Evolutionary conservation across 1,139 yeast genomes (phyloP), one percentile per base, ranked within the genome.

Genomic region (Scheffersomyces segobiensis): DNA sequence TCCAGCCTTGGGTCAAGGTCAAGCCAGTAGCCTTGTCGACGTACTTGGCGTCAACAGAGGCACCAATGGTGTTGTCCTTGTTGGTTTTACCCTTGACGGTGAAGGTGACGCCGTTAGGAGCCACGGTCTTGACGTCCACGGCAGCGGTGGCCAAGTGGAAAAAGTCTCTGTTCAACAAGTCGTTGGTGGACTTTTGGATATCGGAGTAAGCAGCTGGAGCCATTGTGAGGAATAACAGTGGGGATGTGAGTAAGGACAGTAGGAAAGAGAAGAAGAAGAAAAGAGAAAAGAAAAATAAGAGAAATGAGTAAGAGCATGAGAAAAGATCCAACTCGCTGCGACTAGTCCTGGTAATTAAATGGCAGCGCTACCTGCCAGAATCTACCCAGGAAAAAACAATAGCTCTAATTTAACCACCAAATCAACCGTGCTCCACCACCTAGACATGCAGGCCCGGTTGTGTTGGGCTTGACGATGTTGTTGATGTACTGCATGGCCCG

Each of bases 1-100:
- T 89, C 98, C 98, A 93, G 72, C 97, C 97, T 83, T 95, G 98
- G 68, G 97, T 92, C 73, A 95, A 82, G 67, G 98, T 88, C 74
- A 95, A 84, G 65, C 98, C 98, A 65, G 96, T 84, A 64, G 93
- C 85, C 85, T 93, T 93, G 87, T 96, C 99, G 64, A 91, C 81
- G 84, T 89, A 91, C 84, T 91, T 92, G 71, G 97, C 91, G 80
- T 95, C 98, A 62, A 95, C 82, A 72, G 91, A 87, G 69, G 97
- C 97, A 65, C 93, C 87, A 70, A 96, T 87, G 70, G 95, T 82
- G 74, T 91, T 89, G 72, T 88, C 91, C 80, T 87, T 87, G 73
- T 88, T 85, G 69, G 96, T 88, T 82, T 91, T 92, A 77, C 97
- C 98, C 84, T 91, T 92, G 74, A 92, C 93, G 71, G 96, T 87